A percentile compares a stretch with the other conserved stretches of the same genome.
Evolutionary conservation across 148 eudicot genomes (phyloP).

Genomic region (Rhododendron ferrugineum): DNA sequence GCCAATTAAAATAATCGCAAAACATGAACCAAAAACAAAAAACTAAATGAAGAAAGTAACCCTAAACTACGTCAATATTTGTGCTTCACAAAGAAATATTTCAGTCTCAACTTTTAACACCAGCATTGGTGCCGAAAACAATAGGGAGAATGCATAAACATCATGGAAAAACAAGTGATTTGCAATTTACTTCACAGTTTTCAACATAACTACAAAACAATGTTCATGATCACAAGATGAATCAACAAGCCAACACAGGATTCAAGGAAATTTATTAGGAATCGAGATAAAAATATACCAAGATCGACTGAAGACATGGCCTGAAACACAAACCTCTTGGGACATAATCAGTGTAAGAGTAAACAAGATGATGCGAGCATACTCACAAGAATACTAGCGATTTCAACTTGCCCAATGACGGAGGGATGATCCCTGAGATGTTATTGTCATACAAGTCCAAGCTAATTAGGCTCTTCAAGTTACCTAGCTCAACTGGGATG

Average conservation of each 20-base stretch:
- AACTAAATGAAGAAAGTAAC: neutral
- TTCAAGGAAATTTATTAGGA: neutral
- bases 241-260: neutral
- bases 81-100: neutral
- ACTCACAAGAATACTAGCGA: conserved; percentile 84
- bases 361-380: neutral
- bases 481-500: conserved; percentile 73
- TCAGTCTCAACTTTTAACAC: neutral
- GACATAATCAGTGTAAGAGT: neutral
- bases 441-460: conserved; percentile 85
- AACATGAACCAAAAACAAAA: neutral
- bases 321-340: neutral
- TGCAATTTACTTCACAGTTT: neutral
- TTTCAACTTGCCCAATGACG: conserved; percentile 57
- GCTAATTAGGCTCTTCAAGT: conserved; percentile 69
- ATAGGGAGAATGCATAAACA: neutral
- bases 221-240: neutral
- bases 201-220: neutral
- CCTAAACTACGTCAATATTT: neutral
- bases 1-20: neutral
- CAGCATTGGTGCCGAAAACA: neutral
- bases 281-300: neutral
- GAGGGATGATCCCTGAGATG: conserved; percentile 59
- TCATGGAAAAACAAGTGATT: neutral
- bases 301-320: neutral